These are phyloP conservation scores for Daldinia sp. DNA, from an alignment of 2,329 filamentous ascomycete species.

Conservation along the genomic window DNA sequence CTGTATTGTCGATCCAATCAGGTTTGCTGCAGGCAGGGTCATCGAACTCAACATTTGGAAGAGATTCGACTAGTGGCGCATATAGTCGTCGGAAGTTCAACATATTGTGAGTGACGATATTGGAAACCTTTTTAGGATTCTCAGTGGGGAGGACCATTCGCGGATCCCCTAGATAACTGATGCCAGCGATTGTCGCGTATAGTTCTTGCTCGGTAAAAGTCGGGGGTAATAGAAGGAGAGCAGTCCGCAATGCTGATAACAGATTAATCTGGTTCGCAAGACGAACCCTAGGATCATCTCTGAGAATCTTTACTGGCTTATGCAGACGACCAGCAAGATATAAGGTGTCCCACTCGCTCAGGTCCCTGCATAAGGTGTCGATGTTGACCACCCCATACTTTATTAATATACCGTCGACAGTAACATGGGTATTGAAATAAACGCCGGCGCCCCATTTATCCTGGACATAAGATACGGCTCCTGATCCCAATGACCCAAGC, in stretches of 20 bases:
- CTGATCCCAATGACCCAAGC: constrained; percentile 85
- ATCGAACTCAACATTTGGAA: constrained; percentile 87
- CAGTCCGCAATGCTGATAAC: constrained; percentile 88
- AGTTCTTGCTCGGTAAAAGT: constrained; percentile 88
- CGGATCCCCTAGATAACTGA: constrained; percentile 96
- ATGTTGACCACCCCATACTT: constrained; percentile 98
- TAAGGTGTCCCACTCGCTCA: constrained; percentile 91
- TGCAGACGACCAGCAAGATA: constrained; percentile 97
- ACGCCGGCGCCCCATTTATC: constrained; percentile 91
- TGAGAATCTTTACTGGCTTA: constrained; percentile 94
- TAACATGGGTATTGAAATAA: constrained; percentile 97
- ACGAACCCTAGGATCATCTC: constrained; percentile 91
- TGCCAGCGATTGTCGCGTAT: constrained; percentile 89
- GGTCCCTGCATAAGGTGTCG: constrained; percentile 86
- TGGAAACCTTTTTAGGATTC: constrained; percentile 90
- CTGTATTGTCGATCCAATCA: constrained; percentile 73
- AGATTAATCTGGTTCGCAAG: constrained; percentile 97
- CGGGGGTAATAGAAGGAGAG: constrained; percentile 85
- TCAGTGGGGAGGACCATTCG: constrained; percentile 93
- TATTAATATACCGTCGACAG: constrained; percentile 93
- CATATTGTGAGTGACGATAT: constrained; percentile 94
- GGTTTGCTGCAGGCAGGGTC: constrained; percentile 69
- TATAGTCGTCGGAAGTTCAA: constrained; percentile 93
- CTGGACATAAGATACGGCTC: constrained; percentile 85
- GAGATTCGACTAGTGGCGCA: constrained; percentile 85